Base-by-base conservation (phyloP, 345 rosid species). In the Noccaea bulbosa region DNA sequence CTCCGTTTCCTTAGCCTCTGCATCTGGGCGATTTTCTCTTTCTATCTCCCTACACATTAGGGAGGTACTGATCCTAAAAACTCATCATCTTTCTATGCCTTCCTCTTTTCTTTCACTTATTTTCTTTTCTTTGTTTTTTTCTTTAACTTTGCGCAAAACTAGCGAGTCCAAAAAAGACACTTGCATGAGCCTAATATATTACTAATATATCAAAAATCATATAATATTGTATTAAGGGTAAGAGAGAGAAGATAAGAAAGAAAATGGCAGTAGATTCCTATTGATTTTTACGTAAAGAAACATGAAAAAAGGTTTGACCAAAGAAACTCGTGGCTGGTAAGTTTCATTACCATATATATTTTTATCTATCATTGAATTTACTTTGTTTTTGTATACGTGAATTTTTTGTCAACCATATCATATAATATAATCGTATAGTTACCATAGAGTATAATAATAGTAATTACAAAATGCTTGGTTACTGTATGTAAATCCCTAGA, bases 1-100 rank as follows among this genome's bases (percentile, higher is more conserved):
- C 92, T 83, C 81, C 96, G 92, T 61, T 78, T 82, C 90, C 96
- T 85, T 82, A 82, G 96, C 86, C 92, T 80, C 82, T 85, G 87
- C 85, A 78, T 46, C 59, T 81, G 96, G 92, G 96, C 84, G 84
- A 81, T 72, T 80, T 78, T 83, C 82, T 79, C 81, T 66, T 41
- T 70, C 53, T 45, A 56, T 53, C 73, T 51, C 62, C 56, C 72
- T 46, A 73, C 32, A 67, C 71, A 67, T 70, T 27, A 71, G 76
- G 75, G 62, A 49, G 62, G 49, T 62, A 55, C 66, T 65, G 46
- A 57, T 75, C 55, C 74, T 78, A 57, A 73, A 38, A 60, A 40
- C 35, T 73, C 91, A 85, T 79, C 90, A 83, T 85, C 95, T 86
- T 85, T 86, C 64, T 82, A 73, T 82, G 89, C 77, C n/a, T 45